phyloP scores from a whole-genome alignment of 352 stramenopile species.

The Phytopythium cucurbitacearum region DNA sequence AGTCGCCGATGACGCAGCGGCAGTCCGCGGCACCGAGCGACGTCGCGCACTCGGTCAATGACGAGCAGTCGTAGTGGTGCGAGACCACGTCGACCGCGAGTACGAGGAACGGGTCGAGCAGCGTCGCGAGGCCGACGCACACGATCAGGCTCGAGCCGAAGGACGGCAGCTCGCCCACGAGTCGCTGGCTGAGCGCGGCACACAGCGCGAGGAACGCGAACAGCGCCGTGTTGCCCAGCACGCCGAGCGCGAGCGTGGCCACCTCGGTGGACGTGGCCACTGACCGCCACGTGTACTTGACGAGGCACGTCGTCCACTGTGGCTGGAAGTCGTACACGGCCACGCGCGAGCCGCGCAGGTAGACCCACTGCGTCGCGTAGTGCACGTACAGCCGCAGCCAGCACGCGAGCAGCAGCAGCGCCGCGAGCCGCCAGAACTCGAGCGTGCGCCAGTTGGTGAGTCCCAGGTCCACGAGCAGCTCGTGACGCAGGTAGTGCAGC shows the following conservation, averaged over 20 bases:
- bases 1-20: slow-evolving; percentile 79
- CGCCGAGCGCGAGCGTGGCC: slow-evolving; percentile 52
- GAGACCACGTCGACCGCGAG: slow-evolving; percentile 69
- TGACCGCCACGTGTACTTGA: slow-evolving; percentile 84
- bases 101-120: slow-evolving; percentile 82
- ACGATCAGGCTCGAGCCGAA: slow-evolving; percentile 76
- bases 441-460: slow-evolving; percentile 44
- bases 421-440: slow-evolving; percentile 76
- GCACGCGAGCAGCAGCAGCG: slow-evolving; percentile 60
- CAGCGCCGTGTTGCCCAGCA: slow-evolving; percentile 46
- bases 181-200: slow-evolving; percentile 31
- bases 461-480: slow-evolving; percentile 74
- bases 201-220: slow-evolving; percentile 43
- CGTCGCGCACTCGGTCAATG: slow-evolving; percentile 29
- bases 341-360: slow-evolving; percentile 54
- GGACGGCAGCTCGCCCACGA: slow-evolving; percentile 65
- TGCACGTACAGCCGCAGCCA: slow-evolving; percentile 89
- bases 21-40: slow-evolving; percentile 37
- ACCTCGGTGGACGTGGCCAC: slow-evolving; percentile 65
- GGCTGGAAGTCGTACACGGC: slow-evolving; percentile 81
- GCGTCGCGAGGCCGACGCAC: slow-evolving; percentile 62
- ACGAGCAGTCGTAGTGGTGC: slow-evolving; percentile 75
- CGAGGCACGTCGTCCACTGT: slow-evolving; percentile 51
- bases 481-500: slow-evolving; percentile 71
- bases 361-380: slow-evolving; percentile 86